Base-by-base conservation (phyloP, 2,329 filamentous ascomycete species). In the Lithohypha guttulata region DNA sequence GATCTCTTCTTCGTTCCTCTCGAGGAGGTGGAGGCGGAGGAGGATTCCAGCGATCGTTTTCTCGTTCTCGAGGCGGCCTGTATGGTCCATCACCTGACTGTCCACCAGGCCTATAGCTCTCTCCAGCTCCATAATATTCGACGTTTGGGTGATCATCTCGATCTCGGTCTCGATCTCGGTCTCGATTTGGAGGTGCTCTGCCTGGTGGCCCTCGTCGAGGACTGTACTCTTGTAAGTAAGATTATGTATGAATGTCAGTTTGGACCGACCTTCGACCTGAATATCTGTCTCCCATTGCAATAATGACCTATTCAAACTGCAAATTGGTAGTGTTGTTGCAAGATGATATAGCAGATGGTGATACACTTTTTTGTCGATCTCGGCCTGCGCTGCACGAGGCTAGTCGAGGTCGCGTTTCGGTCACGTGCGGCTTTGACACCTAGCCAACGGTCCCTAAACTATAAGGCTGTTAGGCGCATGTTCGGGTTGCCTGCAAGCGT, bases 31-130 rank as follows among this genome's bases (percentile, higher is more conserved):
- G 39, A 40, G 43, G 27, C n/a, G n/a, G n/a, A 26, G 46, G 43
- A 7, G 41, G 41, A 15, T 43, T 43, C 48, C 50, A 51, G 33
- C 44, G 40, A 29, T 52, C 50, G n/a, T 20, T 34, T 25, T 36
- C 38, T 40, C 48, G 44, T 18, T 51, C 46, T 26, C 47, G 43
- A 14, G 40, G 18, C 9, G 50, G 50, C 39, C 50, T 34, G 43
- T 49, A 52, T 20, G 50, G 47, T 11, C 43, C 47, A 9, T 51
- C 48, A 19, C 48, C 49, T n/a, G 43, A 29, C 18, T 34, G 18
- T 21, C 50, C 50, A 21, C 49, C 51, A n/a, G 51, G 51, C 26
- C 51, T 34, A 42, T 53, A 53, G 29, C 49, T 52, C 44, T 53
- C 51, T 10, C 51, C 51, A 23, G 39, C 42, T 14, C 51, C 51